Conservation (phyloP, 2,329 filamentous ascomycete species). For the Metarhizium sp. region DNA sequence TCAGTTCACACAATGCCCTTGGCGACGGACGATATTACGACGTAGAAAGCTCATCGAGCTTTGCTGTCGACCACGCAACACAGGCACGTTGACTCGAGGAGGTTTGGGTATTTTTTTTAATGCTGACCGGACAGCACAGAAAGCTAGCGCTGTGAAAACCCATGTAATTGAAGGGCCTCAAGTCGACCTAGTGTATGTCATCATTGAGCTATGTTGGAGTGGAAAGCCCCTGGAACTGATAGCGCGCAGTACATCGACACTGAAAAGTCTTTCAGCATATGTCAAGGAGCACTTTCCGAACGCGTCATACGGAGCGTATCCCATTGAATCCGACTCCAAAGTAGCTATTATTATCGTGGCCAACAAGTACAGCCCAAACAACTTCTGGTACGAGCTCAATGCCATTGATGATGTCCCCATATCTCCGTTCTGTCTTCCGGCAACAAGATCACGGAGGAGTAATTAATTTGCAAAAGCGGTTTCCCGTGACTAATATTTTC, state of each 20-base stretch:
- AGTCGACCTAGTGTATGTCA: constrained; percentile 65
- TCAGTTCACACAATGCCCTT: constrained; percentile 79
- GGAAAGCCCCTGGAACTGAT: constrained; percentile 1
- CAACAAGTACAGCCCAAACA: constrained; percentile 96
- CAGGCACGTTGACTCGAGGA: constrained; percentile 41
- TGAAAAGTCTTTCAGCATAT: constrained; percentile 68
- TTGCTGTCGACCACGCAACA: constrained; percentile 75
- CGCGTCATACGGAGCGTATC: constrained; percentile 73
- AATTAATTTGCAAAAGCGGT: not conserved
- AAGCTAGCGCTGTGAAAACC: constrained; percentile 74
- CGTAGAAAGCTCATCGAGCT: constrained; percentile 77
- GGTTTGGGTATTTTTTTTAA: not conserved
- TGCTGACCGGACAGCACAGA: constrained; percentile 35
- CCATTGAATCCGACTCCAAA: constrained; percentile 63
- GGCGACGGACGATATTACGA: constrained; percentile 83
- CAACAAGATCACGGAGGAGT: not conserved
- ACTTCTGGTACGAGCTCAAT: constrained; percentile 66
- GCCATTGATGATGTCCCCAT: not conserved
- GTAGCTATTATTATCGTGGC: constrained; percentile 79
- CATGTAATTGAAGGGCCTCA: constrained; percentile 69
- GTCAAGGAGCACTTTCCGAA: constrained; percentile 82
- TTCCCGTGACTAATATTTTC: not conserved
- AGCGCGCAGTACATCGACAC: constrained; percentile 61
- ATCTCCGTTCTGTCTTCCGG: not conserved
- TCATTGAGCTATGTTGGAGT: not conserved